Evolutionary conservation across 169 alveolate genomes (phyloP), one percentile per base, ranked within the genome.

Genomic region (Cyclospora cayetanensis): DNA sequence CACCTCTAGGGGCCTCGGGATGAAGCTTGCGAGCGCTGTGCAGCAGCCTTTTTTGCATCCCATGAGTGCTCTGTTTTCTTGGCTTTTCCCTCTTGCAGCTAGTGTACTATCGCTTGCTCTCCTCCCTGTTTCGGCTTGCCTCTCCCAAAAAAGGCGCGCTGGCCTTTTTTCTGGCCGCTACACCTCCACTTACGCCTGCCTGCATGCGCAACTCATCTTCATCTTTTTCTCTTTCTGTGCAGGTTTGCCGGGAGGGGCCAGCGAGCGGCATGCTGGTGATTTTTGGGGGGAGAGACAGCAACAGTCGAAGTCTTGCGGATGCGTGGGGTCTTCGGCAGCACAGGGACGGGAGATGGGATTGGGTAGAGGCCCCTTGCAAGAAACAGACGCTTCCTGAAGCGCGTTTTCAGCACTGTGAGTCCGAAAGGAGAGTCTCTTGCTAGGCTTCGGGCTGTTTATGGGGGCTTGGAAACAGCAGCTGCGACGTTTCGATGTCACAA

Each of bases 301-400:
- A 98, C 90, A 96, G 97, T 94, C 5, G 43, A 90, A 99, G 99
- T 3, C 94, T 98, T 92, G 98, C 97, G 93, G 99, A 99, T 93
- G 96, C 99, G 22, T 99, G 99, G 99, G 99, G 99, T 15, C 95
- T 99, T 46, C 97, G 99, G 93, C 99, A 98, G 93, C 99, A 99
- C 93, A 96, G 99, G 86, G 99, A 99, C 93, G 99, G 99, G 22
- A 97, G 99, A 77, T 99, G 99, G 99, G 99, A 99, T 94, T 99
- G 99, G 99, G 99, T 99, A 42, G 99, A 97, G 91, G 99, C 99
- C 22, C 99, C 99, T 7, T 96, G 97, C 72, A 97, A 96, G 90
- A 94, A 94, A 74, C 97, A 97, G 34, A 83, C 95, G 41, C 93
- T 94, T 34, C 99, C 99, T 4, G 99, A 96, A 76, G 96, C 97